A percentile compares a stretch with the other conserved stretches of the same genome.
Evolutionary conservation across 2,329 filamentous ascomycete genomes (phyloP).

Genomic region (Colletotrichum costaricense): DNA sequence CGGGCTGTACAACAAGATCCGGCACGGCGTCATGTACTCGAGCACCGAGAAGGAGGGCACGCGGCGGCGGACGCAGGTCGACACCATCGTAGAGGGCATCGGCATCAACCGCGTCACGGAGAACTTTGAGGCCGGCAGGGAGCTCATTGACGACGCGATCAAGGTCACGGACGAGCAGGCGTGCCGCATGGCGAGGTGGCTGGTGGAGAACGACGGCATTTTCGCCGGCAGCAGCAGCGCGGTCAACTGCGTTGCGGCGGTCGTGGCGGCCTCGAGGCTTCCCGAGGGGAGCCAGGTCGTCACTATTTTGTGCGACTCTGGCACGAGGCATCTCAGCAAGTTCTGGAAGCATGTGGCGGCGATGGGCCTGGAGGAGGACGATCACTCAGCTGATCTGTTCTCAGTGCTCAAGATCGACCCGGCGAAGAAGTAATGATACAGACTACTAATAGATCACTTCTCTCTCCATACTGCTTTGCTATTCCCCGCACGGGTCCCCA

Average conservation of each 20-base stretch:
- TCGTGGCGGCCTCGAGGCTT: conserved; percentile 73
- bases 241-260: conserved; percentile 92
- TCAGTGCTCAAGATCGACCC: conserved; percentile 57
- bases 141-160: conserved; percentile 90
- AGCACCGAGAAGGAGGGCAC: conserved; percentile 91
- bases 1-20: conserved; percentile 91
- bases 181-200: conserved; percentile 92
- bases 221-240: conserved; percentile 95
- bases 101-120: conserved; percentile 94
- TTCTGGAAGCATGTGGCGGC: conserved; percentile 83
- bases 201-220: conserved; percentile 94
- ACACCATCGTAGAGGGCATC: conserved; percentile 95
- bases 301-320: conserved; percentile 88
- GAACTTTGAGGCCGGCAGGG: conserved; percentile 89
- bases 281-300: conserved; percentile 74
- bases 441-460: neutral
- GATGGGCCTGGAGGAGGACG: conserved; percentile 73
- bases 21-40: conserved; percentile 96
- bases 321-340: conserved; percentile 84
- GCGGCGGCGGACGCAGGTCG: conserved; percentile 87
- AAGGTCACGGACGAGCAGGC: conserved; percentile 91
- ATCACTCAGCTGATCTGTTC: conserved; percentile 60
- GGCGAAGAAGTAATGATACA: conserved; percentile 7
- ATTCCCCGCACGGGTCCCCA: no score
- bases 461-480: neutral